phyloP scores from a whole-genome alignment of 2,329 filamentous ascomycete genomes.

The Beauveria bassiana region DNA sequence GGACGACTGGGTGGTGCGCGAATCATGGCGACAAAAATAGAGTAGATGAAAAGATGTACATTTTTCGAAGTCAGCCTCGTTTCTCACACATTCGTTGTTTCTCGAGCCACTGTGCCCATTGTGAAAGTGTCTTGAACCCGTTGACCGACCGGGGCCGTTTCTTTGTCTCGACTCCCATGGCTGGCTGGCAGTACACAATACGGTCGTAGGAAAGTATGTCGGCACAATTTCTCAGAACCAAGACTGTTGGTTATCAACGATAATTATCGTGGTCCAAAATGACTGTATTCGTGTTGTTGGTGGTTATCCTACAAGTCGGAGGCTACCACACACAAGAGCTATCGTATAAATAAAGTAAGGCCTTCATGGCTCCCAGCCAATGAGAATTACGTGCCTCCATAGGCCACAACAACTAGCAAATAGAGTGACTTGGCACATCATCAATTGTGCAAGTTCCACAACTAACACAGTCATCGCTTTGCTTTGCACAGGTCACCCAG shows the following conservation, averaged over 20 bases:
- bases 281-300: no score
- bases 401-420: not conserved
- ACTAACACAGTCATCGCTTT: conserved; percentile 6
- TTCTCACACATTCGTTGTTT: not conserved
- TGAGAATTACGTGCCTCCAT: no score
- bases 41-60: not conserved
- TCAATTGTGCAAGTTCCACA: not conserved
- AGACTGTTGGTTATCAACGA: no score
- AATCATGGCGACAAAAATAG: conserved; percentile 8
- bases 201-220: no score
- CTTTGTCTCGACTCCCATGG: not conserved
- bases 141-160: not conserved
- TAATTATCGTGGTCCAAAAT: no score
- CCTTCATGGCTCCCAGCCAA: no score
- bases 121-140: not conserved
- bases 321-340: no score
- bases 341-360: no score
- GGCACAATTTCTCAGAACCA: no score
- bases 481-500: conserved; percentile 3
- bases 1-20: conserved; percentile 13
- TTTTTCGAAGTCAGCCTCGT: not conserved
- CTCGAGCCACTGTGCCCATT: not conserved
- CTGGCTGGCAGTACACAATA: not conserved
- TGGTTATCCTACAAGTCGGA: no score
- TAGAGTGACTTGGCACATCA: not conserved